Base-by-base conservation (phyloP, 1,284 basidiomycete genomes). In the Xanthoconium separans region DNA sequence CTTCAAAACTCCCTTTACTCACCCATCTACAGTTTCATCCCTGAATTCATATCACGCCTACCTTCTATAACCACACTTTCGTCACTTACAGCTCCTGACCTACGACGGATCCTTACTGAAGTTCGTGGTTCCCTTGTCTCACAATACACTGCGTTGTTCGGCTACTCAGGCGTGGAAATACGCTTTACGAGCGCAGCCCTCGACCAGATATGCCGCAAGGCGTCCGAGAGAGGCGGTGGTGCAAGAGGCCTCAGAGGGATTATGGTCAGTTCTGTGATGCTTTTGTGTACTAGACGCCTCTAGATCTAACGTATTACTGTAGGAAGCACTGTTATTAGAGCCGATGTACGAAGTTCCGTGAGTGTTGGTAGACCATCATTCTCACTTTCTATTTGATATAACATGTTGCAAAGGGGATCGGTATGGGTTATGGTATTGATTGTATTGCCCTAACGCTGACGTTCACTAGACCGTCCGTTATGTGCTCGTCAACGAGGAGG, bases 321-420 rank as follows among this genome's bases (percentile, higher is more conserved):
- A 93, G 85, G 93, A 95, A 72, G 70, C 79, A 8, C 69, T 95
- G 5, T 73, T 94, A 40, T 70, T 93, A 49, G 92, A 96, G 53
- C 79, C 91, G 1, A 95, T 96, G 92, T 95, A 91, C 68, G 92
- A 95, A 75, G 87, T 82, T 65, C 93, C 83, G 92, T 95, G 70
- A 83, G 92, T 86, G n/a, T 53, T 29, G 15, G 48, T 33, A 48
- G 13, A 48, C 31, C 46, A 5, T 36, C 18, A 1, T 46, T 15
- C 10, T 51, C 31, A 11, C 15, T 33, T 30, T 36, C 27, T 18
- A 37, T 47, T 29, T 18, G 44, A 49, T 55, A 49, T 54, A 31
- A 63, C 34, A 4, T 31, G 11, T 47, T 49, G 44, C 39, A 24
- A 51, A 79, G 79, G 48, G 78, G 78, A 58, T 80, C 78, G 58